Conservation (phyloP, 2,329 filamentous ascomycete genomes). For the Penicillium psychrosexuale region DNA sequence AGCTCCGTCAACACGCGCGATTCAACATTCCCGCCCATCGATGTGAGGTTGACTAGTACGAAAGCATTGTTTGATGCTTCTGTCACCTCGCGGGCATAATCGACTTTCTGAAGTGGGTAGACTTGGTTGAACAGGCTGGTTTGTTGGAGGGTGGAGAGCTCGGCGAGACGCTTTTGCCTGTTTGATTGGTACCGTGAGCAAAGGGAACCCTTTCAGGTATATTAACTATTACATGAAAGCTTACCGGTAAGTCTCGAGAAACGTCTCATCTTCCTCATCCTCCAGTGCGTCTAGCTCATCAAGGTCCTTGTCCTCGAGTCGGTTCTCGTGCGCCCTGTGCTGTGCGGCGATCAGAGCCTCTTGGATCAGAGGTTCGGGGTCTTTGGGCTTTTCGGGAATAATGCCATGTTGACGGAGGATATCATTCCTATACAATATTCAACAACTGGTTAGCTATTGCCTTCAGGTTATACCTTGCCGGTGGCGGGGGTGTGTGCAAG, state of each 20-base stretch:
- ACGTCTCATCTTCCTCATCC: conserved; percentile 90
- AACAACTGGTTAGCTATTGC: conserved; percentile 10
- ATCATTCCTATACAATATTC: conserved; percentile 70
- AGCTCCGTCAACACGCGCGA: conserved; percentile 78
- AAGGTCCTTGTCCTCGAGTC: conserved; percentile 88
- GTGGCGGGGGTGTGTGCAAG: conserved; percentile 13
- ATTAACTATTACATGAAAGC: not conserved
- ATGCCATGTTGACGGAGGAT: conserved; percentile 95
- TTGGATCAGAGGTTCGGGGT: conserved; percentile 92
- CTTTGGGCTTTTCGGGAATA: conserved; percentile 96
- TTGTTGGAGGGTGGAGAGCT: conserved; percentile 71
- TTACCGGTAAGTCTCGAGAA: conserved; percentile 77
- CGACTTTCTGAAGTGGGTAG: conserved; percentile 90
- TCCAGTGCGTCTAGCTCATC: conserved; percentile 92
- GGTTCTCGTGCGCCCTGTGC: conserved; percentile 81
- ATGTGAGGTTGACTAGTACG: conserved; percentile 76
- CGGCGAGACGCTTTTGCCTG: conserved; percentile 76
- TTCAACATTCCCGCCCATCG: conserved; percentile 75
- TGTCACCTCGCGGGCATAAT: conserved; percentile 87
- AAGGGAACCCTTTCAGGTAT: not conserved
- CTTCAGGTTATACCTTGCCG: conserved; percentile 11
- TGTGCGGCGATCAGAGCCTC: conserved; percentile 85
- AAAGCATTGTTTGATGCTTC: conserved; percentile 72
- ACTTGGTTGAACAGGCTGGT: conserved; percentile 83
- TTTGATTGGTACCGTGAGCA: conserved; percentile 3